Evolutionary conservation across 768 basidiomycete genomes (phyloP), one percentile per base, ranked within the genome.

Genomic region (Coprinopsis cinerea): DNA sequence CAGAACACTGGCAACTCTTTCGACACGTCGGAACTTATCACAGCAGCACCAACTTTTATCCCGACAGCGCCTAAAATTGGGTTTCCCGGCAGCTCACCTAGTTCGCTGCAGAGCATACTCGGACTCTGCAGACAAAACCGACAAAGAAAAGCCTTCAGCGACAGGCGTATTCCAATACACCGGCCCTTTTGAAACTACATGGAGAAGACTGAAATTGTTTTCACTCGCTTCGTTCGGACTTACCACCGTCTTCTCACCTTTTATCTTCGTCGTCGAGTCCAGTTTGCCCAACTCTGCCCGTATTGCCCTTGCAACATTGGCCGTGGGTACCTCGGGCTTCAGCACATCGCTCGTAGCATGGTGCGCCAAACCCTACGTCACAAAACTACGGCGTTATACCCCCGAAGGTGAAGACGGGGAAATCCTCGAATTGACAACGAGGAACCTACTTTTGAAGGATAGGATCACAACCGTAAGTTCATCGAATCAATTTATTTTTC

Each of bases 261-360:
- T 93, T 67, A 79, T 93, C 53, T 86, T 93, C 65, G 61, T 88
- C 46, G 73, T 93, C 56, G 89, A 92, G 53, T 85, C 89, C 3
- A 76, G 77, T 20, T 75, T 93, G 5, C 89, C 92, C 0, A 57
- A 77, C 34, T 72, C 75, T 15, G 92, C 85, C 0, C 81, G 90
- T 18, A 59, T 78, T 22, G 80, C 78, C 13, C 71, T 94, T 26
- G 85, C 83, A 1, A 68, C 69, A 9, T 82, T 83, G 6, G 91
- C 90, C 2, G 55, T 93, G 51, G 75, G 75, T 30, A 88, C 88
- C 0, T 87, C 85, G 35, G 75, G 79, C 10, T 66, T 87, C 35
- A 89, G 86, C 44, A 92, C 91, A 2, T 78, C 73, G 0, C 73
- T 92, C 37, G 82, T 93, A 35, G 72, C 79, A 5, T 79, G 76